Base-by-base conservation (phyloP, 1,284 basidiomycete species). In the Ceratobasidium sp. region DNA sequence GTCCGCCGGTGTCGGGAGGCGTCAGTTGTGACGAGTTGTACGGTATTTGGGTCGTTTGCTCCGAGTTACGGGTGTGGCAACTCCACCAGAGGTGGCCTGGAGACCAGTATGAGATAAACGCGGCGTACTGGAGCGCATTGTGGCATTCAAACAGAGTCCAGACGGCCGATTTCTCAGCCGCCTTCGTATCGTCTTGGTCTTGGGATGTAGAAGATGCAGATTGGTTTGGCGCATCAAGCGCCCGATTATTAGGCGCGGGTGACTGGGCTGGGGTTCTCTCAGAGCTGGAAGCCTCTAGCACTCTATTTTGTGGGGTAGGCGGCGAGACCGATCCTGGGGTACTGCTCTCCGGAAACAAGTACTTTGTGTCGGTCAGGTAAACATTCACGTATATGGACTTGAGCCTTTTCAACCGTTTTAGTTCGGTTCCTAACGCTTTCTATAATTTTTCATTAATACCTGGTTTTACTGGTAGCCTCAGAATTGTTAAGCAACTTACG, bases 371-470 rank as follows among this genome's bases (percentile, higher is more conserved):
- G 1, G 69, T 72, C 22, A 72, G 31, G 22, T 72, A 72, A 22
- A 72, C 69, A n/a, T 72, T 72, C 4, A 72, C 69, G 69, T 61
- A 72, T 22, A 72, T 49, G 11, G 69, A 49, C 46, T 72, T 72
- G 16, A 72, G 69, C 22, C 34, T 27, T 9, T 34, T 27, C 16
- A 72, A 22, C 19, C 43, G 43, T 7, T 27, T 22, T 5, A 72
- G 34, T 34, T 72, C 69, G 19, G 39, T 39, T 59, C 41, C 69
- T 14, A 72, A 24, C 16, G 69, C 69, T 31, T 72, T 62, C 69
- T 72, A 14, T 43, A 24, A 62, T 13, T 27, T n/a, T 41, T 13
- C 13, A 27, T 46, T n/a, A 27, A 24, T 62, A 46, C 19, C 14
- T 46, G 14, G 43, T 46, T 46, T 46, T 43, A 22, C 9, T 5